Base-by-base conservation (phyloP, 768 basidiomycete species). In the Udeniomyces megalosporus region DNA sequence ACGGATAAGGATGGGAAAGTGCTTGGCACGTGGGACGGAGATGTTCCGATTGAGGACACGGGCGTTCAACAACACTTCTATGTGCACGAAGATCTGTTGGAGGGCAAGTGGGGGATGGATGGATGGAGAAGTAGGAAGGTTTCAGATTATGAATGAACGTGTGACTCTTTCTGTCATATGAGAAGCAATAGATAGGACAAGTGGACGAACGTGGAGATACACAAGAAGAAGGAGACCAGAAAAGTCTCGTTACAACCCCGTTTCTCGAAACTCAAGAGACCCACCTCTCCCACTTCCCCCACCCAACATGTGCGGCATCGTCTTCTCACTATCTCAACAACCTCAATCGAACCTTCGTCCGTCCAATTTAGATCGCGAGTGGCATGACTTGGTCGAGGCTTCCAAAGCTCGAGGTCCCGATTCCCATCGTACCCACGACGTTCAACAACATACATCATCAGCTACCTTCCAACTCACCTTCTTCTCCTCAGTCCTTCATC, bases 401-500 rank as follows among this genome's bases (percentile, higher is more conserved):
- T 61, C 61, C 38, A 53, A 52, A 8, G 46, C 38, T 15, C 38
- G 65, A 53, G 65, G 65, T 62, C 55, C 31, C 24, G 55, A 63
- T 29, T 63, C 61, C 24, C 47, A 52, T 6, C 44, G 14, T 38
- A 45, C 48, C 4, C 61, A 63, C 6, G 29, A 12, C 3, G 2
- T 20, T 1, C 38, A 8, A 8, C 17, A 17, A 42, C 38, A 42
- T 17, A 17, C 38, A 8, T 42, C 38, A 8, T 8, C 8, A 8
- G 20, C 46, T 26, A 20, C 17, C 1, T 20, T 49, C 1, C 14
- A 20, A 0, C 42, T 65, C 11, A 51, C 34, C 28, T 82, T 87
- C 62, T 85, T 81, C 69, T 82, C 81, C 1, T 87, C 87, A 0
- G 86, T 89, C 69, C 78, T 92, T 57, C 79, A 80, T 59, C 73